phyloP scores from a whole-genome alignment of 768 basidiomycete genomes.

The Phanerochaete sordida region DNA sequence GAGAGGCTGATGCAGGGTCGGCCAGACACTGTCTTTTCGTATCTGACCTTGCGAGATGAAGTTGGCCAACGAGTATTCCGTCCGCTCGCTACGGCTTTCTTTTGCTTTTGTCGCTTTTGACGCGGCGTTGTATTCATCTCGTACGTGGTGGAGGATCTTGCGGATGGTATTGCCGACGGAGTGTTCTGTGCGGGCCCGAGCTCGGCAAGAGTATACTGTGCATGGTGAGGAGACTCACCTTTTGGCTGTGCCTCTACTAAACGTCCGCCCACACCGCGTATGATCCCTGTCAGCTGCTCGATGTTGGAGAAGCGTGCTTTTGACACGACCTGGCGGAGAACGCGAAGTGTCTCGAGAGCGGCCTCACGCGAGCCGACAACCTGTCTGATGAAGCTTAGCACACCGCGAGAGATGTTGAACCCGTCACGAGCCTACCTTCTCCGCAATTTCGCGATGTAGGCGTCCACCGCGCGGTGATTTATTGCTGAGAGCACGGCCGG shows the following conservation, averaged over 20 bases:
- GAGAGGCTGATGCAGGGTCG: slow-evolving; percentile 7
- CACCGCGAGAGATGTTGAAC: not conserved
- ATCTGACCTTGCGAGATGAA: slow-evolving; percentile 83
- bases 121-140: slow-evolving; percentile 77
- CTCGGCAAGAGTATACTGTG: slow-evolving; percentile 7
- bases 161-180: slow-evolving; percentile 94
- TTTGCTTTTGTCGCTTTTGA: not conserved
- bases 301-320: slow-evolving; percentile 84
- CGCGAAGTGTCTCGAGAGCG: slow-evolving; percentile 84
- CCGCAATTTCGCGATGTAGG: slow-evolving; percentile 63
- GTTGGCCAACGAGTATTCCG: slow-evolving; percentile 70
- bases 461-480: slow-evolving; percentile 60
- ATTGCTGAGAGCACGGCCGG: not conserved
- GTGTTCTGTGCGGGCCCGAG: slow-evolving; percentile 55
- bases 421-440: slow-evolving; percentile 52
- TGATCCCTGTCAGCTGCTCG: slow-evolving; percentile 76
- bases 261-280: slow-evolving; percentile 74
- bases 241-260: slow-evolving; percentile 93
- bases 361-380: slow-evolving; percentile 87
- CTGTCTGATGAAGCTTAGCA: slow-evolving; percentile 51
- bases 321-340: slow-evolving; percentile 87
- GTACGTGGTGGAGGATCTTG: slow-evolving; percentile 88
- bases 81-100: slow-evolving; percentile 12
- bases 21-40: slow-evolving; percentile 32
- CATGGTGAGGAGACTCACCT: slow-evolving; percentile 47